Evolutionary conservation across 2,329 filamentous ascomycete species (phyloP), one percentile per base, ranked within the genome.

Genomic region (Exophiala bonariae): DNA sequence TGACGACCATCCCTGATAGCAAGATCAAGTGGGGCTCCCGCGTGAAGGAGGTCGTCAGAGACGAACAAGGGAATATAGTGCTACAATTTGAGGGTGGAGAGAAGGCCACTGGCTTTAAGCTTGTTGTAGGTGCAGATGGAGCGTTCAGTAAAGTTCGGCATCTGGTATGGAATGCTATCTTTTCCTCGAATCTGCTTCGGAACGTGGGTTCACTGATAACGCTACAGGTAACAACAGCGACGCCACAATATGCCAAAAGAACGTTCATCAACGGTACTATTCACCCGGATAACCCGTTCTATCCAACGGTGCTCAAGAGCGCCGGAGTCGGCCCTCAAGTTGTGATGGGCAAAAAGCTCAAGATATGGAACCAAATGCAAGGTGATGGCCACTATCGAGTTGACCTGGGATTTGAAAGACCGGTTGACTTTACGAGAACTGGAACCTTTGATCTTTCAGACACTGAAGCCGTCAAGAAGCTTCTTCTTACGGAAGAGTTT

Each of bases 91-190:
- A 45, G 2, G 55, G 69, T 50, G 67, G 66, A 0, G 54, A 39
- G 2, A 50, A 49, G 1, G 65, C 64, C 16, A 57, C 51, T 2
- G 68, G 63, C 0, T 74, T 74, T 51, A 61, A 66, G 32, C 66
- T 78, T 2, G 63, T 78, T 4, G 66, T 78, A 16, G 75, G 75
- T 3, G 72, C 69, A 8, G 74, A 77, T 55, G 74, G 74, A 4
- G 70, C 71, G 1, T 75, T 71, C 69, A 73, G 69, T 6, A 74
- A 68, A 49, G 38, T 63, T 3, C 56, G 61, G 41, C 55, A 44
- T 17, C 41, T 70, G 47, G 66, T 70, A 57, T 26, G 23, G 23
- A 44, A 57, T 52, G n/a, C 23, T 19, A n/a, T 11, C 4, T 36
- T 20, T 36, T 9, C 16, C 11, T 18, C 11, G 16, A 18, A 10